These are phyloP conservation scores for Poronia punctata DNA, from an alignment of 495 filamentous ascomycete species.

Conservation along the genomic window DNA sequence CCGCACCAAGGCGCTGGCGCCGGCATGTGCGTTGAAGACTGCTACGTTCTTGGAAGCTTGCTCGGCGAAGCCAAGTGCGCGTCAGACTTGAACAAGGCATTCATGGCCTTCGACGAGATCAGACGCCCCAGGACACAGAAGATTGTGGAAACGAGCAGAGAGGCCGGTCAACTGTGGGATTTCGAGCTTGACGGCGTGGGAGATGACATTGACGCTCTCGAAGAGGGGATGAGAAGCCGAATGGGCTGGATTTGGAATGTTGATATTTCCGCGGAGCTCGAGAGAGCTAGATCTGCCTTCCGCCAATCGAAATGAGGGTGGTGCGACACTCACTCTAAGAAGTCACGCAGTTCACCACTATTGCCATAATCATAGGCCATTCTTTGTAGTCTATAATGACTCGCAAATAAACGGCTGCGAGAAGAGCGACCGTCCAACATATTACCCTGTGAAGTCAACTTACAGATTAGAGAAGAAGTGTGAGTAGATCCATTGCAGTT, in stretches of 20 bases:
- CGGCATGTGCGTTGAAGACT: constrained; percentile 63
- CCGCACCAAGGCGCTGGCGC: constrained; percentile 66
- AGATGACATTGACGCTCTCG: constrained; percentile 24
- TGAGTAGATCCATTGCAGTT: too few species aligned
- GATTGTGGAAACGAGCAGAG: constrained; percentile 35
- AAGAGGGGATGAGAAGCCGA: constrained; percentile 19
- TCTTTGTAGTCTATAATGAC: too few species aligned
- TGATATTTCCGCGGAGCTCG: constrained; percentile 22
- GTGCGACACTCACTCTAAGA: too few species aligned
- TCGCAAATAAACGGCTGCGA: too few species aligned
- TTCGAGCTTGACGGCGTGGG: constrained; percentile 26
- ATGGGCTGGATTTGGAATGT: constrained; percentile 31
- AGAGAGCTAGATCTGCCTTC: constrained; percentile 10
- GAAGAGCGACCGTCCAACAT: too few species aligned
- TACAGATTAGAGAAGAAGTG: too few species aligned
- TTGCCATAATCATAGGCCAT: too few species aligned
- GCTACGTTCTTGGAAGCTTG: constrained; percentile 51
- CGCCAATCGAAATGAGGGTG: too few species aligned
- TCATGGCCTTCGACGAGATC: constrained; percentile 54
- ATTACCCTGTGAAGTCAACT: too few species aligned
- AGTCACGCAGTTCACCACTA: too few species aligned
- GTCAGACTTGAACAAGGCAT: constrained; percentile 42
- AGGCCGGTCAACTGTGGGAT: constrained; percentile 32
- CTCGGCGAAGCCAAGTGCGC: constrained; percentile 38
- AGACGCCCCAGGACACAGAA: constrained; percentile 44